Evolutionary conservation across 441 rosid species (phyloP).

Genomic region (Adansonia gregorii): DNA sequence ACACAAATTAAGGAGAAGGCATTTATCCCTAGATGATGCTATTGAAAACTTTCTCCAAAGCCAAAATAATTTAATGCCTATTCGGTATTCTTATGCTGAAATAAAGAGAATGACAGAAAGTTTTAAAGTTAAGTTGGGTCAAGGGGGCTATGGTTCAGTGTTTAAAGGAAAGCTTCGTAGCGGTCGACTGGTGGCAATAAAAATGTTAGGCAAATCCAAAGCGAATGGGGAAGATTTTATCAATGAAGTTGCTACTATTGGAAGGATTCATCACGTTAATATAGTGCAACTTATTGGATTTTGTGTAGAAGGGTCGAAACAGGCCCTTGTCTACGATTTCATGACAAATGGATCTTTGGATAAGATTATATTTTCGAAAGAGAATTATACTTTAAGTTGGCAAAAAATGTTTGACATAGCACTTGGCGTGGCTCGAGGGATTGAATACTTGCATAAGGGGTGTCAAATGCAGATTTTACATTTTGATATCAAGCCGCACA

Average conservation of each 20-base stretch:
- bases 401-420: constrained; percentile 43
- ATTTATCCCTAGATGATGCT: constrained; percentile 7
- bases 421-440: constrained; percentile 45
- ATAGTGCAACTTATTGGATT: constrained; percentile 5
- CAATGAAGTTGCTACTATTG: constrained; percentile 26
- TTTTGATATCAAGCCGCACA: constrained; percentile 47
- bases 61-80: constrained; percentile 27
- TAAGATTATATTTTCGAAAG: constrained; percentile 33
- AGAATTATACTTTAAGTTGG: constrained; percentile 37
- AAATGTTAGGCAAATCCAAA: constrained; percentile 36
- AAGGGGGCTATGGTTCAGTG: constrained; percentile 48
- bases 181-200: constrained; percentile 44
- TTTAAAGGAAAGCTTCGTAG: constrained; percentile 41
- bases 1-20: constrained; percentile 27
- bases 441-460: constrained; percentile 48
- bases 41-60: constrained; percentile 20
- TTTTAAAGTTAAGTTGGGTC: constrained; percentile 42
- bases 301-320: background rate
- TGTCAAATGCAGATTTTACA: constrained; percentile 41
- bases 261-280: background rate
- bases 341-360: constrained; percentile 48
- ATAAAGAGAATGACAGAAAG: constrained; percentile 35
- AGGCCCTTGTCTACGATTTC: constrained; percentile 26
- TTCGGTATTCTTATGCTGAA: constrained; percentile 35
- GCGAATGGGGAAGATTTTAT: constrained; percentile 38